Evolutionary conservation across 2,329 filamentous ascomycete genomes (phyloP).

Genomic region (Trichoderma pleuroti): DNA sequence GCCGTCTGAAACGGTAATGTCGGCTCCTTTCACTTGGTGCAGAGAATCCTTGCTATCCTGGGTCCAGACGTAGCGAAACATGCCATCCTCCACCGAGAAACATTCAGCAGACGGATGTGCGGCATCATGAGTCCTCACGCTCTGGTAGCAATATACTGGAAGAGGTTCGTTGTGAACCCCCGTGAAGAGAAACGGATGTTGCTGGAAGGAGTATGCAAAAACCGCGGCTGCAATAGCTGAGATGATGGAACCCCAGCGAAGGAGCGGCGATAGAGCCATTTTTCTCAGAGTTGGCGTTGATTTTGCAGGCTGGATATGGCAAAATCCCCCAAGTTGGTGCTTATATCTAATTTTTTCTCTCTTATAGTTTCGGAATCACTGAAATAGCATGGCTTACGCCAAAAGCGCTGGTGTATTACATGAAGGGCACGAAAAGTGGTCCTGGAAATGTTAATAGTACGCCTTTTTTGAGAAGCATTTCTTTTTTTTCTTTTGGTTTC

Average conservation of each 20-base stretch:
- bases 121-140: conserved; percentile 37
- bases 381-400: not conserved
- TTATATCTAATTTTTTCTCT: not conserved
- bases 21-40: conserved; percentile 18
- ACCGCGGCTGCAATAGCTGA: conserved; percentile 31
- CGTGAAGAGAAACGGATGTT: conserved; percentile 26
- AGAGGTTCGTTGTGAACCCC: not conserved
- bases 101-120: conserved; percentile 44
- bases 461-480: not conserved
- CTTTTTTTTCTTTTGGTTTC: not conserved
- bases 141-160: conserved; percentile 39
- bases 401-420: not conserved
- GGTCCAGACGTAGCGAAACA: conserved; percentile 49
- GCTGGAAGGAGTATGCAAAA: conserved; percentile 32
- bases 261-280: conserved; percentile 20
- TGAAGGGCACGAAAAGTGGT: conserved; percentile 10
- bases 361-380: not conserved
- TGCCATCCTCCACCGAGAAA: conserved; percentile 52
- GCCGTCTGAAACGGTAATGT: conserved; percentile 33
- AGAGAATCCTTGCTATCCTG: conserved; percentile 30
- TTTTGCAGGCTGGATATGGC: not conserved
- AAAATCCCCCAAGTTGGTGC: not conserved
- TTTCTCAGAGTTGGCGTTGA: not conserved
- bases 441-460: not conserved
- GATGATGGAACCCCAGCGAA: conserved; percentile 32